Conservation (phyloP, 352 stramenopile species). For the Globisporangium emineosum region DNA sequence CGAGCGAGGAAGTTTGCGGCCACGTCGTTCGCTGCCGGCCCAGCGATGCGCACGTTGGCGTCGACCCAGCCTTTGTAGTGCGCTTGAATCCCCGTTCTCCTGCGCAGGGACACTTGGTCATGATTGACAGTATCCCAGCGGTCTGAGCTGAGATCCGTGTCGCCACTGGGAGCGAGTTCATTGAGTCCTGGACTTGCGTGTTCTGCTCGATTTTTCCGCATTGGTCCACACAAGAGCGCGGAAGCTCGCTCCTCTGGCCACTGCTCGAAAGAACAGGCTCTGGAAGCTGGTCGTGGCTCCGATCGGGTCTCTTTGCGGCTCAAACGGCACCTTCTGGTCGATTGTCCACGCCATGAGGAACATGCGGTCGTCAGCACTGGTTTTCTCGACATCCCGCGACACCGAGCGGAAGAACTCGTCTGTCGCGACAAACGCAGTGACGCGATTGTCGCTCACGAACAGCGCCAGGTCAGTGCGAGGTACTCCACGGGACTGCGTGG, state of each 20-base stretch:
- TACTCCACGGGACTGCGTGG: too few species aligned
- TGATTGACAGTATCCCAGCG: not conserved
- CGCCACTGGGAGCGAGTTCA: not conserved
- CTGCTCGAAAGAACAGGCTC: not conserved
- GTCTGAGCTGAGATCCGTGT: not conserved
- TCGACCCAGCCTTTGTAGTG: conserved; percentile 1
- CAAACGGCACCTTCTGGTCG: too few species aligned
- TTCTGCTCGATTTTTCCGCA: not conserved
- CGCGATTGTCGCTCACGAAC: too few species aligned
- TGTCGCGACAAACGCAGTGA: too few species aligned
- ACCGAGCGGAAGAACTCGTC: too few species aligned
- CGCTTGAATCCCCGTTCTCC: not conserved
- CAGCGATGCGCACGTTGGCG: not conserved
- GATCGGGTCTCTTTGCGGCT: too few species aligned
- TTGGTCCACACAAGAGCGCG: not conserved
- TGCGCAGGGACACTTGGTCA: not conserved
- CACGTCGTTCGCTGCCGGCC: not conserved
- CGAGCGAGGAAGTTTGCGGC: too few species aligned
- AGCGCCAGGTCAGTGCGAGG: too few species aligned
- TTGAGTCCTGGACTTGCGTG: not conserved
- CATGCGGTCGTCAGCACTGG: too few species aligned
- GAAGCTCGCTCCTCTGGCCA: not conserved
- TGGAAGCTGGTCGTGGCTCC: too few species aligned
- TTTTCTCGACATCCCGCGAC: too few species aligned
- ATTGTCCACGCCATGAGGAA: too few species aligned